Evolutionary conservation across 23 red algal genomes (phyloP), one percentile per base, ranked within the genome.

Genomic region (Gracilaria domingensis): DNA sequence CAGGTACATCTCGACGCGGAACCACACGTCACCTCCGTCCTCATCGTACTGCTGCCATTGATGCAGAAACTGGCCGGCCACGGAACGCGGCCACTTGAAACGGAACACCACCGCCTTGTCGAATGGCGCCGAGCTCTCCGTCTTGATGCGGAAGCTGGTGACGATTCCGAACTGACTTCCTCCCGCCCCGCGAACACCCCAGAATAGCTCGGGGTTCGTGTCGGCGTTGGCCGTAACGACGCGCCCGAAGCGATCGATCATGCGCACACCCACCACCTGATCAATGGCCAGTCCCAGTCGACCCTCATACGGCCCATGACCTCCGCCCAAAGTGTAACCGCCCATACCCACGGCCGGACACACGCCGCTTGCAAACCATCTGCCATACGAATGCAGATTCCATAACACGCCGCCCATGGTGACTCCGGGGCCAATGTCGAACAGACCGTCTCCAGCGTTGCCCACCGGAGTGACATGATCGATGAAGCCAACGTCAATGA

Each of bases 11-110:
- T 90, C 72, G 16, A 90, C 45, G 18, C 86, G 71, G 72, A 90
- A 90, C 86, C 86, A 90, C 54, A 90, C 86, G 35, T 80, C 74
- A 13, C 86, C 86, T 16, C 86, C 86, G 69, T 30, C 75, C 48
- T 90, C 86, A 26, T 72, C 86, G 37, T 90, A 90, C 53, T 80
- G 51, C 74, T 57, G 53, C 86, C 86, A 90, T 38, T 66, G 59
- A 12, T 80, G 21, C 35, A 90, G 28, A 29, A 90, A 48, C 70
- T 90, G 69, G 4, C 86, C 86, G n/a, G 74, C 74, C 2, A 72
- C 53, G 5, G 37, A 18, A 9, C 13, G 53, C 0, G 70, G 86
- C 86, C 86, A 90, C 38, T 61, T 66, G 74, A 90, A 81, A 8
- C 75, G 73, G 57, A 90, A 90, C 71, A 69, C 74, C 57, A 90